Evolutionary conservation across 257 asterid species (phyloP), one percentile per base, ranked within the genome.

Genomic region (Solanum lignicaule): DNA sequence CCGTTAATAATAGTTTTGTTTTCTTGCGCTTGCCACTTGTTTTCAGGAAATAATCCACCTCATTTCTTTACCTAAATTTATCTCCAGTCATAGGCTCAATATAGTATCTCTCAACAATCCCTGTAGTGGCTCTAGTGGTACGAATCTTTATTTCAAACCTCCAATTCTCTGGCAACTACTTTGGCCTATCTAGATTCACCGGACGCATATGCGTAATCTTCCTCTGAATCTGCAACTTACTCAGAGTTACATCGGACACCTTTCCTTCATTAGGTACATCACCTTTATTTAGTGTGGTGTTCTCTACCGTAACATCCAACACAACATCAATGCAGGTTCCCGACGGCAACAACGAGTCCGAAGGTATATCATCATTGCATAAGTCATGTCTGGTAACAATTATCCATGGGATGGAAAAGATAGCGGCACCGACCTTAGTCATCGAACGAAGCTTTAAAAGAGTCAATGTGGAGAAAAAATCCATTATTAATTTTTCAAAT

Each of bases 371-470:
- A 52, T 52, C n/a, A 6, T 52, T 52, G 10, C 23, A 52, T 7
- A 58, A 1, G 66, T 58, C 25, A 1, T 18, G 10, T 8, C n/a
- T 58, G 11, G 66, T 58, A 58, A 21, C 66, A 58, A 58, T 58
- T 58, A 58, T 58, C 25, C 1, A 2, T 52, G 25, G 66, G 1
- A 58, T 58, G 1, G 66, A 58, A 58, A 25, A 58, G 5, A 58
- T 25, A 7, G 0, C 1, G 2, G 5, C 5, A 0, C 2, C 25
- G 2, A 3, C 5, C 25, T 58, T 58, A 58, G 66, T 43, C 6
- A 43, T 41, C 48, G 48, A 41, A 41, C 2, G 48, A 41, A 41
- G 48, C 46, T 55, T 55, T 55, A 0, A 55, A 55, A 55, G 65
- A 55, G 65, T 55, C n/a, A 55, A 55, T 55, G n/a, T 55, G 65